A percentile compares a stretch with the other conserved stretches of the same genome.
phyloP scores from a whole-genome alignment of 1,284 basidiomycete genomes.

The Rhodotorula glutinis region DNA sequence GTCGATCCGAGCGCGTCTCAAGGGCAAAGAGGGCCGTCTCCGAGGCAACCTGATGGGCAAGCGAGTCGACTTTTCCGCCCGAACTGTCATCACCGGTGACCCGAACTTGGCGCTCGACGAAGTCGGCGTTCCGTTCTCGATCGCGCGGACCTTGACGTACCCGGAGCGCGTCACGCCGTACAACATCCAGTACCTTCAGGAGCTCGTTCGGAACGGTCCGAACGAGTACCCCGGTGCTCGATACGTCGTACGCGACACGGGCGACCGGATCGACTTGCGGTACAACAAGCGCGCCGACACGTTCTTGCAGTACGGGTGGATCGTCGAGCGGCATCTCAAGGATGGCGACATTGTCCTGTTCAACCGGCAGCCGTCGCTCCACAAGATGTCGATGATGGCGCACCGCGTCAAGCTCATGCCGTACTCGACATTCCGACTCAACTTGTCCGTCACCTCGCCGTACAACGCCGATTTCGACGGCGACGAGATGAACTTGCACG shows the following conservation, averaged over 20 bases:
- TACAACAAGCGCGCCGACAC: constrained; percentile 98
- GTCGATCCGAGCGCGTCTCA: constrained; percentile 94
- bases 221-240: constrained; percentile 93
- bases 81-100: constrained; percentile 98
- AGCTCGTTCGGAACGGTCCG: constrained; percentile 94
- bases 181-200: constrained; percentile 91
- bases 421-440: constrained; percentile 96
- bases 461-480: constrained; percentile 99
- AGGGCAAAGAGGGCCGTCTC: constrained; percentile 97
- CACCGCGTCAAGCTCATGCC: constrained; percentile 97
- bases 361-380: constrained; percentile 96
- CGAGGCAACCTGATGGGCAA: constrained; percentile 99
- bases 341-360: constrained; percentile 97
- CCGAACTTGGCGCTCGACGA: constrained; percentile 95
- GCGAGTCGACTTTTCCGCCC: constrained; percentile 98
- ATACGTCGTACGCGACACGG: constrained; percentile 96
- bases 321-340: constrained; percentile 95
- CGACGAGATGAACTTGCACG: constrained; percentile 99
- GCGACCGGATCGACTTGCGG: constrained; percentile 93
- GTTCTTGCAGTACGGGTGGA: constrained; percentile 96
- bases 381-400: constrained; percentile 99
- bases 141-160: constrained; percentile 96
- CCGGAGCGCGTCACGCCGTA: constrained; percentile 98
- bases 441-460: constrained; percentile 83
- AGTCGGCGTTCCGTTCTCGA: constrained; percentile 94